Evolutionary conservation across 225 moss, liverwort and hornwort genomes (phyloP), one percentile per base, ranked within the genome.

Genomic region (Neckera pumila): DNA sequence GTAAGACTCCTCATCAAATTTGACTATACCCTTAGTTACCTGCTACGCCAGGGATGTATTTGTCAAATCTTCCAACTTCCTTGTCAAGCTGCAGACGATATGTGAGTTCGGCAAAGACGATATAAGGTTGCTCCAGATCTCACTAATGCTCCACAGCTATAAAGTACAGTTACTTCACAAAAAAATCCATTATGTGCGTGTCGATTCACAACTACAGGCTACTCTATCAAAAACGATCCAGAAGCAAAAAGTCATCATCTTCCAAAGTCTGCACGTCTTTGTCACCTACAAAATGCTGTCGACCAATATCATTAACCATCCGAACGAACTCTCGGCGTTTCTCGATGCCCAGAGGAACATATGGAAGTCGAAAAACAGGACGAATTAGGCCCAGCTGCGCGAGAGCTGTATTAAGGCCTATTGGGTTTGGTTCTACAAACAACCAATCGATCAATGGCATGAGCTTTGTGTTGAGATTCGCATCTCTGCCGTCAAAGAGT

Each of bases 361-460:
- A 97, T 8, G 98, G 98, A 81, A 97, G 94, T 53, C 98, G 94
- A 81, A 98, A 98, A 47, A 98, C 96, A 34, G 98, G 98, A 66
- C 93, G 91, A 77, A 98, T 92, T 45, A 95, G 85, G 63, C 96
- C 97, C 69, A 98, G 90, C 90, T 98, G 98, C 36, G 96, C 86
- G 58, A 98, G 94, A 17, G 98, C 98, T 61, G 98, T 97, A 59
- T 97, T 98, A 58, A 98, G 76, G 81, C 94, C 98, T 36, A 97
- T 98, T 28, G 98, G 98, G 81, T 97, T 98, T 40, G 97, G 97
- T 83, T 98, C 96, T 66, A 87, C 91, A 88, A 98, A 98, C 64
- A 98, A 87, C 97, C 96, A 98, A 36, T 86, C 84, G 81, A 96
- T 95, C 80, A 98, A 91, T 34, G 96, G 95, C 92, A 94, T 53